Conservation (phyloP, 441 rosid genomes). For the Biscutella auriculata region DNA sequence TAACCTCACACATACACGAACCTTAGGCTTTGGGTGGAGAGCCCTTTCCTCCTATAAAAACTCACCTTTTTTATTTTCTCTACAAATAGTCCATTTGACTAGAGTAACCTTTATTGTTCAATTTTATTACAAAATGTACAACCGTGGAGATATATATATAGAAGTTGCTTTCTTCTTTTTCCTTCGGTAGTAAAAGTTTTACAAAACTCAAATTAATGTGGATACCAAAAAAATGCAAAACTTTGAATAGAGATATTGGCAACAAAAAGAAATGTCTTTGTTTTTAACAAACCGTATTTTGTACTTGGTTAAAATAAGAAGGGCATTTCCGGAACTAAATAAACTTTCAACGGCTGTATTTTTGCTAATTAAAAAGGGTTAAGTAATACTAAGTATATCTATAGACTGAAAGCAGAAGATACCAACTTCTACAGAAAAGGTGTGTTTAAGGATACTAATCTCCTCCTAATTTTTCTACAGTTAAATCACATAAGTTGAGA, state of each 20-base stretch:
- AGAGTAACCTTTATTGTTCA: conserved; percentile 7
- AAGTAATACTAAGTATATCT: conserved; percentile 9
- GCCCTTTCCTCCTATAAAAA: conserved; percentile 12
- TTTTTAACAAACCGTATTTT: background rate
- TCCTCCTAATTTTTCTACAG: background rate
- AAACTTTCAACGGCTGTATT: conserved; percentile 16
- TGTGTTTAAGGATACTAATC: conserved; percentile 1
- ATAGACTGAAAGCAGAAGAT: background rate
- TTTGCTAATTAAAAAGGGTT: background rate
- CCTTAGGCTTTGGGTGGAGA: conserved; percentile 16
- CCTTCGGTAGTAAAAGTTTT: background rate
- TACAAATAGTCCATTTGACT: conserved; percentile 3
- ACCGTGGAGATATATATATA: background rate
- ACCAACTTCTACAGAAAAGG: background rate
- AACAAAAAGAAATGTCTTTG: background rate
- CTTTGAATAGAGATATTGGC: background rate
- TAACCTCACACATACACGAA: conserved; percentile 1
- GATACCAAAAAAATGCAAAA: background rate
- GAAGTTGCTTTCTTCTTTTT: background rate
- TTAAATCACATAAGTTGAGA: too few species aligned
- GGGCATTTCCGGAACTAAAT: conserved; percentile 3
- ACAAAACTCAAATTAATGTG: background rate
- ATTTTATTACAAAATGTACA: conserved; percentile 11
- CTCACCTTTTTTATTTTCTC: background rate
- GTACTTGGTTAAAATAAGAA: background rate